Base-by-base conservation (phyloP, 768 basidiomycete genomes). In the Trametes maxima region DNA sequence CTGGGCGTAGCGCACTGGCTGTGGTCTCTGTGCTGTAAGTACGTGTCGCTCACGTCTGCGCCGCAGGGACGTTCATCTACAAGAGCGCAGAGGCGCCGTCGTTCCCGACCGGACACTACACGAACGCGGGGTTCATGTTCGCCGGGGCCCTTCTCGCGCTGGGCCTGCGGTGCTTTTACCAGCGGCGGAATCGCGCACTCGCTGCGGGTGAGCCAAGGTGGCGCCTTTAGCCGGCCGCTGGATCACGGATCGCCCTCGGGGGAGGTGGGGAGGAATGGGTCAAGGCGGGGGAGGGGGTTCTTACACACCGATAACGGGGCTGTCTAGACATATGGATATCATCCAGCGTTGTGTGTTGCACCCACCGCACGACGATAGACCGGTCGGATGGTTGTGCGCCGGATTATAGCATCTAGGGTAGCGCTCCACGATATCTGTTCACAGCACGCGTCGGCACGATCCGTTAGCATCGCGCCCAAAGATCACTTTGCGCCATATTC, bases 71-170 rank as follows among this genome's bases (percentile, higher is more conserved):
- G 19, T 73, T 68, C 51, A 69, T 73, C 6, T 74, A 70, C 65
- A 71, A 70, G 64, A 62, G 65, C 21, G 51, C 62, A 16, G 74
- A 77, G 62, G 71, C 70, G 0, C 69, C 68, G 5, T 70, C 73
- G 11, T 77, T 74, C 54, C 72, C 69, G 6, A 77, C 75, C 5
- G 75, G 75, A 10, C 74, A 77, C 57, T 76, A 69, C 63, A 74
- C 72, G 16, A 76, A 76, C 46, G 71, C 70, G 3, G 75, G 64
- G n/a, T 66, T 74, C 22, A 55, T 74, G 60, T 59, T 75, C n/a
- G 63, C 71, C 19, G 68, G 62, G 11, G 58, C 69, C 12, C 7
- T 57, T 14, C 39, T 62, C 8, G 57, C 62, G 40, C 46, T 66
- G 1, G 50, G 57, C 47, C 50, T 69, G 45, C 60, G 66, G 19